phyloP scores from a whole-genome alignment of 805 yeast species.

The Sugiyamaella marilandica region DNA sequence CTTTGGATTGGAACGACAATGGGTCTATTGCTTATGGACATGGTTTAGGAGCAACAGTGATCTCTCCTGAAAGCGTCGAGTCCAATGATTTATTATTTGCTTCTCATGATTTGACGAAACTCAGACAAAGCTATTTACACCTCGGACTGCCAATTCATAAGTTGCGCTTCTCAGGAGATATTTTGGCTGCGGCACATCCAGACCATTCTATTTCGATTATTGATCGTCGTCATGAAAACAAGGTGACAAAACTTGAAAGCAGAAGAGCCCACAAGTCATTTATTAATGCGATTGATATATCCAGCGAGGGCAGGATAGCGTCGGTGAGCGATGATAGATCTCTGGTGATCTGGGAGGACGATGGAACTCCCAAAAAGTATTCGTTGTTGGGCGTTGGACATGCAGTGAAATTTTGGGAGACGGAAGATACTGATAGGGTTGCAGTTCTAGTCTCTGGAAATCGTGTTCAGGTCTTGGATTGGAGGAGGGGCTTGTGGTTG shows the following conservation, averaged over 20 bases:
- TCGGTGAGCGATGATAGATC: constrained; percentile 32
- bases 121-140: constrained; percentile 1
- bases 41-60: constrained; percentile 15
- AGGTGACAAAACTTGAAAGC: constrained; percentile 5
- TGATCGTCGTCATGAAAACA: constrained; percentile 2
- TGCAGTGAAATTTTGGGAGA: constrained; percentile 33
- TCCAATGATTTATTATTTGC: neutral
- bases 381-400: constrained; percentile 25
- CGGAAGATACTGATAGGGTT: constrained; percentile 31
- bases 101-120: neutral
- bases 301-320: constrained; percentile 29
- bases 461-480: constrained; percentile 32
- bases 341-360: constrained; percentile 32
- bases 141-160: constrained; percentile 19
- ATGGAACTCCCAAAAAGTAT: constrained; percentile 12
- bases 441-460: constrained; percentile 34
- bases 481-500: constrained; percentile 32
- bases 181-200: constrained; percentile 24
- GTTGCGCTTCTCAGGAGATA: constrained; percentile 9
- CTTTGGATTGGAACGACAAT: constrained; percentile 19
- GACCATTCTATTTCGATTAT: constrained; percentile 20
- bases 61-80: too few relatives aligned
- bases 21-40: constrained; percentile 19
- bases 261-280: constrained; percentile 24
- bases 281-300: constrained; percentile 32